Evolutionary conservation across 768 basidiomycete genomes (phyloP).

Genomic region (Podaxis pistillaris): DNA sequence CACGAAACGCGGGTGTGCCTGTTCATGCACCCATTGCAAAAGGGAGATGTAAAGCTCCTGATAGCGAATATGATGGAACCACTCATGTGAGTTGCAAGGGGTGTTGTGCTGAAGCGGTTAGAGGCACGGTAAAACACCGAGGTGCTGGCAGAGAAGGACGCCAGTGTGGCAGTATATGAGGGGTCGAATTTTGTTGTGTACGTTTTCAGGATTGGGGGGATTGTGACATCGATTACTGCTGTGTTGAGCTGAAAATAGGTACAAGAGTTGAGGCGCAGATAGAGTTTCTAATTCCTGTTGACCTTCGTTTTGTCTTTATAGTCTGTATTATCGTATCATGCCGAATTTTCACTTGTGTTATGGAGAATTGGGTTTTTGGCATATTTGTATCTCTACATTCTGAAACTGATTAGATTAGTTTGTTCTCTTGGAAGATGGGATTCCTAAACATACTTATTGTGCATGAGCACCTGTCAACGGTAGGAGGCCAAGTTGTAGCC

Average conservation of each 20-base stretch:
- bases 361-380: no score
- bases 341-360: no score
- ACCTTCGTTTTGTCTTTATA: no score
- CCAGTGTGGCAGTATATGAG: constrained; percentile 23
- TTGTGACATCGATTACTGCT: constrained; percentile 53
- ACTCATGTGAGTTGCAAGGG: background rate
- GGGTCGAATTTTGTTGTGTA: constrained; percentile 69
- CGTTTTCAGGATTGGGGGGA: constrained; percentile 63
- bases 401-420: no score
- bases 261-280: constrained; percentile 46
- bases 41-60: constrained; percentile 6
- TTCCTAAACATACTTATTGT: no score
- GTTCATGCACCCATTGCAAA: constrained; percentile 9
- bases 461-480: no score
- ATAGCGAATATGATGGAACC: constrained; percentile 9
- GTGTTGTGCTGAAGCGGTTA: constrained; percentile 16
- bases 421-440: no score
- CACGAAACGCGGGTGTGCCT: constrained; percentile 40
- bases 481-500: no score
- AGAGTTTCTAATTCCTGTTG: constrained; percentile 10
- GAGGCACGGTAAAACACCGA: constrained; percentile 10
- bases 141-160: background rate
- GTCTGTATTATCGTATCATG: no score
- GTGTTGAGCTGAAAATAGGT: constrained; percentile 54
- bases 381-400: no score